Evolutionary conservation across 176 grass and related monocot genomes (phyloP), one percentile per base, ranked within the genome.

Genomic region (Otatea glauca): DNA sequence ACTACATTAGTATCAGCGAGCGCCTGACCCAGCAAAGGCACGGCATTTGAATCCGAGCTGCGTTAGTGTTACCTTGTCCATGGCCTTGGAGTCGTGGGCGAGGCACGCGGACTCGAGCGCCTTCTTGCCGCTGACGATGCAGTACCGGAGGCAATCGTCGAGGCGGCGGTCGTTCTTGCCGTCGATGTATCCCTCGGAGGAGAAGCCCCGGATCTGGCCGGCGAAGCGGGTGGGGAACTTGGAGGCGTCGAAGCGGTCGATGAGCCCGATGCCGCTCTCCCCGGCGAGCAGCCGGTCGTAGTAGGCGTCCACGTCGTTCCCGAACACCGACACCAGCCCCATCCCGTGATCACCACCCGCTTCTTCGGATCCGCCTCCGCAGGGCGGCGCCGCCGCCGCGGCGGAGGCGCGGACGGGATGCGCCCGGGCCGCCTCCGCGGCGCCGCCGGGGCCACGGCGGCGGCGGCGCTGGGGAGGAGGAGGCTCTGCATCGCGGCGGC

Each of bases 81-180:
- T 88, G 35, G 72, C 48, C 16, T 86, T 78, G 44, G 92, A 93
- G 70, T 79, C 92, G 70, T 29, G 68, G 20, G 59, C 78, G 71
- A 97, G 81, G 3, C 66, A 87, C 3, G 91, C 87, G 35, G 75
- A 62, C 81, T 94, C 92, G 70, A 97, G 86, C 39, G 89, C 88
- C 88, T 97, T 97, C 90, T 97, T 97, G 50, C 95, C 95, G 70
- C 90, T 92, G 71, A 97, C 95, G 74, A 97, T 76, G 89, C 95
- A 94, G 84, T 94, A 97, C 5, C 88, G 93, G 75, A 94, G 84
- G 90, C 89, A 97, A 86, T 93, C 90, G 67, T 97, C 95, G 20
- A 94, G 87, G 11, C 90, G 41, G 12, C 89, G 89, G 74, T 97
- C 92, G 69, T 93, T 91, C 86, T 97, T 91, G 4, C 89, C 88